Base-by-base conservation (phyloP, 2,329 filamentous ascomycete genomes). In the Calonectria montana region DNA sequence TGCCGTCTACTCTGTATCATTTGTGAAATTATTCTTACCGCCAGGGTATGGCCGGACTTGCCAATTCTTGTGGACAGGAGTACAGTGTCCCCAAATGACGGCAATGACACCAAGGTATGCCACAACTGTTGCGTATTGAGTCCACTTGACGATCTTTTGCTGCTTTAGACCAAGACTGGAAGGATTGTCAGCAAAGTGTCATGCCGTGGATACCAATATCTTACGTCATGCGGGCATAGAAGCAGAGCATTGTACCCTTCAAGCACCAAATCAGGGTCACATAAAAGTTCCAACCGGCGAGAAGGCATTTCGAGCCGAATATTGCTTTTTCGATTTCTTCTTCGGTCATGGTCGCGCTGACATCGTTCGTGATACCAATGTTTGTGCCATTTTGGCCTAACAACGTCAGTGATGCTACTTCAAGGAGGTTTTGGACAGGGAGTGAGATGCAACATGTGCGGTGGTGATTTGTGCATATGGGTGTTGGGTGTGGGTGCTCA, bases 171-270 rank as follows among this genome's bases (percentile, higher is more conserved):
- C 83, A 21, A 84, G 78, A 0, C 84, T 83, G 55, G 3, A 53
- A 7, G 4, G 18, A 2, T 4, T 61, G 27, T 79, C 35, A 78
- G 75, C 47, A 23, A 8, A 2, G 10, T 23, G 4, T 12, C 6
- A 18, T 43, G 12, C 21, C 6, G 7, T 18, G 2, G 16, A 21
- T 39, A 21, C 9, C 16, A 4, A 23, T 4, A 41, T 15, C 83
- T 57, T 78, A 86, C 84, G 85, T 86, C 71, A 87, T 80, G 48
- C 85, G 81, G 57, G 81, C 79, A 72, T 84, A 86, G 69, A 86
- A 84, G 70, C 82, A 86, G n/a, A 86, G 74, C 76, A 86, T 84
- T 71, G 83, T 83, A 6, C 80, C 83, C 70, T 87, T 86, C 27
- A 87, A 77, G 57, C 80, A 75, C 83, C 85, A 86, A 21, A 86